These are phyloP conservation scores for Domatiomyces globalis DNA, from an alignment of 2,329 filamentous ascomycete genomes.

Conservation along the genomic window DNA sequence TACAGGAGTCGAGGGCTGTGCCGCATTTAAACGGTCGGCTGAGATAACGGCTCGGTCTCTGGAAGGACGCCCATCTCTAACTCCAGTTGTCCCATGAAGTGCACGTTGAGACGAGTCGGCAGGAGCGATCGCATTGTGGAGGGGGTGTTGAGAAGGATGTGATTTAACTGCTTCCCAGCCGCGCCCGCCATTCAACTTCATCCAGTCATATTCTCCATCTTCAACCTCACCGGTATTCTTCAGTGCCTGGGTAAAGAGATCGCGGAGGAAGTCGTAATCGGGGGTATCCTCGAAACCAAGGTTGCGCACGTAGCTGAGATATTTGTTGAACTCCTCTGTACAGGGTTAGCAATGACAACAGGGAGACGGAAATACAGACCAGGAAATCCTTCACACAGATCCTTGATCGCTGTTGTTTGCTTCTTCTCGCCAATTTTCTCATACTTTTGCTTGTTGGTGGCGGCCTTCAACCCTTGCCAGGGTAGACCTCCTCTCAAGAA, in stretches of 20 bases:
- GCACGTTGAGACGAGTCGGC: slow-evolving; percentile 76
- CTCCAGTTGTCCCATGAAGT: slow-evolving; percentile 52
- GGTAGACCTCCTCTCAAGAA: slow-evolving; percentile 52
- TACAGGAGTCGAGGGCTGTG: slow-evolving; percentile 67
- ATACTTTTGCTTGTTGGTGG: slow-evolving; percentile 87
- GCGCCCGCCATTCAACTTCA: slow-evolving; percentile 90
- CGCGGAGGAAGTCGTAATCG: slow-evolving; percentile 93
- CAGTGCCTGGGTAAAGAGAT: slow-evolving; percentile 88
- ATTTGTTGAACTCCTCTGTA: slow-evolving; percentile 87
- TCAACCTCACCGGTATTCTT: slow-evolving; percentile 91
- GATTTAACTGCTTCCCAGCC: slow-evolving; percentile 74
- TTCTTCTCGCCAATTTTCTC: slow-evolving; percentile 99
- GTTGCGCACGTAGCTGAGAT: slow-evolving; percentile 92
- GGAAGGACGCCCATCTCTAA: slow-evolving; percentile 30
- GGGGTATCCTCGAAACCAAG: slow-evolving; percentile 96
- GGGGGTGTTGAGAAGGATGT: slow-evolving; percentile 55
- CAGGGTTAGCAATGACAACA: slow-evolving; percentile 20
- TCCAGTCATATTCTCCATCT: slow-evolving; percentile 99
- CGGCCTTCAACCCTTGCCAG: slow-evolving; percentile 55
- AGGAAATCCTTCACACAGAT: slow-evolving; percentile 89
- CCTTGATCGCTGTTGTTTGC: slow-evolving; percentile 92
- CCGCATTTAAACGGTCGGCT: slow-evolving; percentile 82
- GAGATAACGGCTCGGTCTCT: slow-evolving; percentile 54
- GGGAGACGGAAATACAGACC: slow-evolving; percentile 29
- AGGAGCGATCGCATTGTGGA: slow-evolving; percentile 63